phyloP scores from a whole-genome alignment of 108 stramenopile species.

The Cyclostephanos invisitatus region DNA sequence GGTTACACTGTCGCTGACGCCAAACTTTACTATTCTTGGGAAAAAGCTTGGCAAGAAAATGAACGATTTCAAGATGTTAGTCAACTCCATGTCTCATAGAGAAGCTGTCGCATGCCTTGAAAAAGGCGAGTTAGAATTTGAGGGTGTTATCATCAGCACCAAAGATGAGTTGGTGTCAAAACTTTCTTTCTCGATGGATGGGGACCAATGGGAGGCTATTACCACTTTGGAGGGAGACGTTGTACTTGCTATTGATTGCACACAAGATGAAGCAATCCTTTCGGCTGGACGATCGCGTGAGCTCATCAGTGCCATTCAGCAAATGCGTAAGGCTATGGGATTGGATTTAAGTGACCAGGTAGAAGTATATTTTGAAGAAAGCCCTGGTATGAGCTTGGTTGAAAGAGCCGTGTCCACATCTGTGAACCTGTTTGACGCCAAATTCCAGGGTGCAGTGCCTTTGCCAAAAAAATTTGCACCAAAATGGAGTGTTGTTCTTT shows the following conservation, averaged over 20 bases:
- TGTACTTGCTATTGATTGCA: conserved; percentile 94
- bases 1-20: conserved; percentile 91
- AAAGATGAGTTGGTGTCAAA: conserved; percentile 86
- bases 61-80: conserved; percentile 63
- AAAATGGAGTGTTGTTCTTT: conserved; percentile 63
- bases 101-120: conserved; percentile 84
- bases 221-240: conserved; percentile 85
- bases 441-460: conserved; percentile 84
- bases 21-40: conserved; percentile 90
- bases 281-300: conserved; percentile 91
- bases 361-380: conserved; percentile 89
- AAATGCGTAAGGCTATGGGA: conserved; percentile 93
- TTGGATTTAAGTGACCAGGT: conserved; percentile 86
- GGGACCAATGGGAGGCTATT: conserved; percentile 87
- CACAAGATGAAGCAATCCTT: conserved; percentile 93
- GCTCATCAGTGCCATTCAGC: conserved; percentile 95
- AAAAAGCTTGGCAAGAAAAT: conserved; percentile 95
- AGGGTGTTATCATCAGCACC: conserved; percentile 78
- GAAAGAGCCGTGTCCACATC: conserved; percentile 76
- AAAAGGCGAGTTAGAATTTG: conserved; percentile 77
- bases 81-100: conserved; percentile 66
- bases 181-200: conserved; percentile 91
- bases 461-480: conserved; percentile 76
- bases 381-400: conserved; percentile 58
- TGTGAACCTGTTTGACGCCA: conserved; percentile 67